These are phyloP conservation scores for Nigrospora sphaerica DNA, from an alignment of 2,329 filamentous ascomycete species.

Conservation along the genomic window DNA sequence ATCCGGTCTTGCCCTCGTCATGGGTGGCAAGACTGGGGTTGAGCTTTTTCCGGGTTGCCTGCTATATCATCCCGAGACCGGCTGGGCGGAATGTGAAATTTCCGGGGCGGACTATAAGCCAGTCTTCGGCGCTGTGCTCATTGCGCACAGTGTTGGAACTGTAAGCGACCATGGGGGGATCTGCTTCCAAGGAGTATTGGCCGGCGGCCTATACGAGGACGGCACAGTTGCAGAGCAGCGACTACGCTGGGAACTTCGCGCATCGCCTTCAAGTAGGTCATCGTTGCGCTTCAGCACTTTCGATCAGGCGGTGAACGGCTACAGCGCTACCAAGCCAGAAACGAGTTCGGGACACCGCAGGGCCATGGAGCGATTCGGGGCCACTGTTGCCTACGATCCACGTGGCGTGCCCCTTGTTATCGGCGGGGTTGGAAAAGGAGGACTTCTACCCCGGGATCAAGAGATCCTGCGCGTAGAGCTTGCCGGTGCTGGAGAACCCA, in stretches of 20 bases:
- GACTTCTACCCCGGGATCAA: conserved; percentile 34
- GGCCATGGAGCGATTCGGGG: conserved; percentile 33
- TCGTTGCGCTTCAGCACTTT: conserved; percentile 13
- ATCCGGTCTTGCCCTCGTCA: conserved; percentile 22
- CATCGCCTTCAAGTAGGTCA: conserved; percentile 15
- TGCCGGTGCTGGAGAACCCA: not conserved
- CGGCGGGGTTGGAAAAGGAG: conserved; percentile 34
- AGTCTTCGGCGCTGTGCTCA: conserved; percentile 36
- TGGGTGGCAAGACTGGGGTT: conserved; percentile 50
- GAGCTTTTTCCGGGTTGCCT: conserved; percentile 44
- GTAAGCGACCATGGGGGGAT: conserved; percentile 9
- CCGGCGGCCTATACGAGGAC: conserved; percentile 63
- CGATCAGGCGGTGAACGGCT: too few relatives aligned
- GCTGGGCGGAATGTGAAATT: conserved; percentile 38
- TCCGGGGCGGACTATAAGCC: conserved; percentile 24
- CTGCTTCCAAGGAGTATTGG: conserved; percentile 51
- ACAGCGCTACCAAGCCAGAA: too few relatives aligned
- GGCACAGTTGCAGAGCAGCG: conserved; percentile 56
- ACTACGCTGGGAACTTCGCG: conserved; percentile 54
- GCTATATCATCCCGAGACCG: conserved; percentile 39
- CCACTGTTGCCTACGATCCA: conserved; percentile 23
- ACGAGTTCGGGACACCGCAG: not conserved
- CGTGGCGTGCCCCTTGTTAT: conserved; percentile 24
- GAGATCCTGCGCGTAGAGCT: conserved; percentile 43
- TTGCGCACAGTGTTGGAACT: conserved; percentile 19